Percentiles rank a stretch among this genome's conserved stretches.
Evolutionary conservation across 1,139 yeast genomes (phyloP).

Genomic region (Sugiyamaella pinicola): DNA sequence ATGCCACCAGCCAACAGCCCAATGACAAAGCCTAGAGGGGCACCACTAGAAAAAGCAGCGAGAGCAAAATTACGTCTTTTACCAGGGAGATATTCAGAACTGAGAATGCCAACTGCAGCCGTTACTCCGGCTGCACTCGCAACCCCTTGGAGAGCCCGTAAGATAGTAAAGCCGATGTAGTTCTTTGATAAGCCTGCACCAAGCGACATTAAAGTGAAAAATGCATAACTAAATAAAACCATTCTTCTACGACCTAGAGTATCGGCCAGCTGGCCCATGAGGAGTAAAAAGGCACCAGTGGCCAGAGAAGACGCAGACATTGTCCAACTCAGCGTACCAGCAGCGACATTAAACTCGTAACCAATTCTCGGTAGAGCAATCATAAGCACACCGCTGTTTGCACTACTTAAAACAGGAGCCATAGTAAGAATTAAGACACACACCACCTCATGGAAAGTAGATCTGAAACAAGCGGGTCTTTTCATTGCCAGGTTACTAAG

Average conservation of each 20-base stretch:
- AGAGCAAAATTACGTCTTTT: slow-evolving; percentile 47
- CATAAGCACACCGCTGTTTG: slow-evolving; percentile 44
- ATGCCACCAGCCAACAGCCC: slow-evolving; percentile 50
- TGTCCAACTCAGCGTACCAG: slow-evolving; percentile 49
- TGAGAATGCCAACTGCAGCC: slow-evolving; percentile 50
- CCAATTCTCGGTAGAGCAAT: slow-evolving; percentile 44
- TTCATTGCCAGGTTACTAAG: slow-evolving; percentile 17
- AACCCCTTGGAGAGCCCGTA: slow-evolving; percentile 49
- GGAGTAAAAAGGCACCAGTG: slow-evolving; percentile 47
- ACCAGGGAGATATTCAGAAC: slow-evolving; percentile 45
- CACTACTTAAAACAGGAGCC: slow-evolving; percentile 47
- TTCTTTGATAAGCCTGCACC: slow-evolving; percentile 47
- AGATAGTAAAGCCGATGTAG: slow-evolving; percentile 43
- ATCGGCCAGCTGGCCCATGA: slow-evolving; percentile 51
- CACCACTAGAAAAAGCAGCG: slow-evolving; percentile 51
- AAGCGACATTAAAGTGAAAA: slow-evolving; percentile 44
- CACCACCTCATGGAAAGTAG: slow-evolving; percentile 29
- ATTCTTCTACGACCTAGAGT: slow-evolving; percentile 48
- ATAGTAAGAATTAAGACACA: slow-evolving; percentile 43
- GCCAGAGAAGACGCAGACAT: slow-evolving; percentile 47
- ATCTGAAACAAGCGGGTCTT: slow-evolving; percentile 30
- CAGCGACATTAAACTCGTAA: slow-evolving; percentile 41
- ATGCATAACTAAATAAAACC: slow-evolving; percentile 41
- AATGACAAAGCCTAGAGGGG: slow-evolving; percentile 49
- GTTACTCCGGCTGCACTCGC: slow-evolving; percentile 49